phyloP scores from a whole-genome alignment of 2,329 filamentous ascomycete species.

The Alternaria arbusti region DNA sequence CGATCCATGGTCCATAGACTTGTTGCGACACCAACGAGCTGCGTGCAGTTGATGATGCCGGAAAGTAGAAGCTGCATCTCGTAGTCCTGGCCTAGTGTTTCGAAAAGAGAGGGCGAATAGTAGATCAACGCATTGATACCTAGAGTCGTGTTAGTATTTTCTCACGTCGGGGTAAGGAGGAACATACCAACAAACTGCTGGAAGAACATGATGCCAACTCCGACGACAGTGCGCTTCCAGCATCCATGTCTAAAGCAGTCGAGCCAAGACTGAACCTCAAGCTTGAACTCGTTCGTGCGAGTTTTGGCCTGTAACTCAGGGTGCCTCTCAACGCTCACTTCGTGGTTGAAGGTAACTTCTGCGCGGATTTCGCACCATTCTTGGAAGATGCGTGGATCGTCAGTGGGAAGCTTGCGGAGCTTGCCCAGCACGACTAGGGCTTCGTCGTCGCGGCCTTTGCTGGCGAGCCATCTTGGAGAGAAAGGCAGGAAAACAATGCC shows the following conservation, averaged over 20 bases:
- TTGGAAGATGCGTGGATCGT: conserved; percentile 58
- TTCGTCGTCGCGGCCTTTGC: conserved; percentile 53
- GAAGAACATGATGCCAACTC: conserved; percentile 53
- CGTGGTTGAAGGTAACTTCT: conserved; percentile 61
- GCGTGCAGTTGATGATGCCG: conserved; percentile 64
- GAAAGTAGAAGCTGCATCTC: conserved; percentile 65
- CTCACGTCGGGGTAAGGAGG: neutral
- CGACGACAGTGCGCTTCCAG: conserved; percentile 52
- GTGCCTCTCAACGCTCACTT: conserved; percentile 50
- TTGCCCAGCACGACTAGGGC: conserved; percentile 56
- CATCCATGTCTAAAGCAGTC: conserved; percentile 57
- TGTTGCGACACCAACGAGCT: conserved; percentile 52
- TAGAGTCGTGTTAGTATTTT: neutral
- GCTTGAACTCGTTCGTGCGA: conserved; percentile 46
- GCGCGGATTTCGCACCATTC: conserved; percentile 62
- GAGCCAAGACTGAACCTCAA: conserved; percentile 55
- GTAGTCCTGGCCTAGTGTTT: conserved; percentile 64
- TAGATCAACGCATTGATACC: conserved; percentile 57
- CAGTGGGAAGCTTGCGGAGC: conserved; percentile 57
- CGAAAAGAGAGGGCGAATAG: conserved; percentile 68
- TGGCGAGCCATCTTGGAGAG: conserved; percentile 62
- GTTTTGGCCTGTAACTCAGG: conserved; percentile 41
- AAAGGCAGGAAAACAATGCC: conserved; percentile 60
- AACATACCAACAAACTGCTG: conserved; percentile 50
- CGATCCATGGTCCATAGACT: conserved; percentile 54